A percentile compares a stretch with the other conserved stretches of the same genome.
phyloP scores from a whole-genome alignment of 257 asterid genomes.

The Przewalskia tangutica region DNA sequence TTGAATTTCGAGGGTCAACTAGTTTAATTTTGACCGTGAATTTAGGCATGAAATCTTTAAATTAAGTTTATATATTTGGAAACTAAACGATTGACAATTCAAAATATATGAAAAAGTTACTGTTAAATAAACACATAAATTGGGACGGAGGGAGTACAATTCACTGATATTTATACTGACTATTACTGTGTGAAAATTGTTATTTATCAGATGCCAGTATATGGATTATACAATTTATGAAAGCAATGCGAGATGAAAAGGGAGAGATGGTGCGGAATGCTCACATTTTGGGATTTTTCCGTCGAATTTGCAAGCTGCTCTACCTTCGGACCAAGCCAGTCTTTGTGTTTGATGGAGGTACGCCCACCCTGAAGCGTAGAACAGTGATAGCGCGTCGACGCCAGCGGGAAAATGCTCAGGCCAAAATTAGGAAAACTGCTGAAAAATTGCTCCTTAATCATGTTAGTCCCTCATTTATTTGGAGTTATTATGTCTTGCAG shows the following conservation, averaged over 20 bases:
- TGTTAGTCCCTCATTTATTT: constrained; percentile 23
- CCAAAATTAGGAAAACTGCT: constrained; percentile 90
- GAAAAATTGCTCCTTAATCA: constrained; percentile 93
- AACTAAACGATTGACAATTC: no score
- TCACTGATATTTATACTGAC: not conserved
- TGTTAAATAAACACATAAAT: no score
- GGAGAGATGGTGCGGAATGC: constrained; percentile 97
- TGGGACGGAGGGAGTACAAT: not conserved
- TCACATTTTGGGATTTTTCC: constrained; percentile 81
- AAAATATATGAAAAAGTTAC: no score
- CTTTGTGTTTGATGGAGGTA: constrained; percentile 91
- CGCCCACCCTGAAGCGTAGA: constrained; percentile 92
- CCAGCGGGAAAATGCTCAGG: constrained; percentile 95
- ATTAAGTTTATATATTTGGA: no score
- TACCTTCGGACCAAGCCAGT: constrained; percentile 86
- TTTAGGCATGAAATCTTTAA: no score
- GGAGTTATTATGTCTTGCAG: not conserved
- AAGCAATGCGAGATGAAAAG: constrained; percentile 95
- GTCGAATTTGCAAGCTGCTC: constrained; percentile 90
- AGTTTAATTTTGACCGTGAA: no score
- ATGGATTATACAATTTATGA: constrained; percentile 97
- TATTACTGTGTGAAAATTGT: not conserved
- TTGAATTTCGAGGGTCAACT: no score
- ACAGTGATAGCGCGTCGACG: constrained; percentile 93
- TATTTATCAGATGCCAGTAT: constrained; percentile 74